These are phyloP conservation scores for Sanguinoderma infundibulare DNA, from an alignment of 1,284 basidiomycete species.

Conservation along the genomic window DNA sequence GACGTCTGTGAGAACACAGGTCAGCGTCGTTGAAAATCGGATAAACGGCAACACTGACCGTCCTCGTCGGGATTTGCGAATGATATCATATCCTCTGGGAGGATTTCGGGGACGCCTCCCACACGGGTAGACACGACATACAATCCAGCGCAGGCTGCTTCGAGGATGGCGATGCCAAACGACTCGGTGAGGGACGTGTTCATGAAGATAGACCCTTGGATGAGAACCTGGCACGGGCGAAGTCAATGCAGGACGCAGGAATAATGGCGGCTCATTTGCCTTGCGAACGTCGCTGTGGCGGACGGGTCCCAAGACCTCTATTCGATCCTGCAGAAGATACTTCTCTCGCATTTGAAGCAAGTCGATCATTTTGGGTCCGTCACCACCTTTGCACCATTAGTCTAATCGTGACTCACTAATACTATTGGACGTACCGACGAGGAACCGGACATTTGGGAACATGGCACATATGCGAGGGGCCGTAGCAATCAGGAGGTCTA, in stretches of 20 bases:
- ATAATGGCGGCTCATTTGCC: slow-evolving; percentile 41
- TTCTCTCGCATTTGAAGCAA: slow-evolving; percentile 96
- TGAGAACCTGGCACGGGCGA: slow-evolving; percentile 63
- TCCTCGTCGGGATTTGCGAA: slow-evolving; percentile 91
- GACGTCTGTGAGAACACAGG: slow-evolving; percentile 71
- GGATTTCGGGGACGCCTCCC: slow-evolving; percentile 94
- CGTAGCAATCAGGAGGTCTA: slow-evolving; percentile 92
- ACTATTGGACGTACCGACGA: slow-evolving; percentile 71
- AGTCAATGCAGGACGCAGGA: neutral
- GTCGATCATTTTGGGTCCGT: slow-evolving; percentile 95
- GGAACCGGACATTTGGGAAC: slow-evolving; percentile 86
- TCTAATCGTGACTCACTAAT: neutral
- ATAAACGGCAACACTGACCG: slow-evolving; percentile 39
- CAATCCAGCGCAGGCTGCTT: slow-evolving; percentile 94
- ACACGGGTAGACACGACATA: slow-evolving; percentile 96
- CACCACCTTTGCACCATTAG: slow-evolving; percentile 63
- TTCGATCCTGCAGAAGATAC: slow-evolving; percentile 86
- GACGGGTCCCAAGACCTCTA: slow-evolving; percentile 87
- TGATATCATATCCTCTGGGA: slow-evolving; percentile 93
- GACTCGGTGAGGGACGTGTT: slow-evolving; percentile 97
- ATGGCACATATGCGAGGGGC: slow-evolving; percentile 88
- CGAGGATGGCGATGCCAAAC: slow-evolving; percentile 95
- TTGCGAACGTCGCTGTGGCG: slow-evolving; percentile 81
- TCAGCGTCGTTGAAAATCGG: neutral
- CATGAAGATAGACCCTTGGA: slow-evolving; percentile 88